A percentile compares a stretch with the other conserved stretches of the same genome.
Conservation (phyloP, 805 yeast species). For the Kodamaea leandrae region DNA sequence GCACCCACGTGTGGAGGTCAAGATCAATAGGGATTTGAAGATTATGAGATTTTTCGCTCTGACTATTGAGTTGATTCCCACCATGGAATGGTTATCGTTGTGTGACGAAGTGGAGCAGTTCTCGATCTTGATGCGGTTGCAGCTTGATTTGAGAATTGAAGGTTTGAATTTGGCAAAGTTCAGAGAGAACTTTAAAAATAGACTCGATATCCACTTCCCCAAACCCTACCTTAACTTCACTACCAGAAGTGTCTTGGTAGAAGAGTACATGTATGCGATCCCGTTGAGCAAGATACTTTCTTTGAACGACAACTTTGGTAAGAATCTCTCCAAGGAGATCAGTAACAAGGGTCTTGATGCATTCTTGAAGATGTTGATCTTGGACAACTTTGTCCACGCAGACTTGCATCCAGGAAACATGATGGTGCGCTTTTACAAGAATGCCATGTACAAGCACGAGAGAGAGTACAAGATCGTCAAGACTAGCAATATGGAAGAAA, state of each 20-base stretch:
- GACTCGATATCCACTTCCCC: constrained; percentile 73
- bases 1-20: constrained; percentile 79
- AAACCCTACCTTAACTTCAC: constrained; percentile 64
- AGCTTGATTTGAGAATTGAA: constrained; percentile 86
- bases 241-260: constrained; percentile 73
- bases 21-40: constrained; percentile 73
- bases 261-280: constrained; percentile 79
- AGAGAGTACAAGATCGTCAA: constrained; percentile 43
- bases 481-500: constrained; percentile 44
- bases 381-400: constrained; percentile 93
- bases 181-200: constrained; percentile 59
- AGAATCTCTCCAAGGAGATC: constrained; percentile 58
- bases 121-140: constrained; percentile 79
- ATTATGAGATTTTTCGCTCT: constrained; percentile 83
- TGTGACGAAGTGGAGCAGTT: constrained; percentile 95
- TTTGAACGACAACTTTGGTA: constrained; percentile 43
- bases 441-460: constrained; percentile 40
- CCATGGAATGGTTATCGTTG: constrained; percentile 95
- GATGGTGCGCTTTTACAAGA: constrained; percentile 66
- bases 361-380: constrained; percentile 85
- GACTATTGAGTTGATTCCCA: constrained; percentile 70
- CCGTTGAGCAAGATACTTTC: constrained; percentile 73
- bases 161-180: constrained; percentile 76
- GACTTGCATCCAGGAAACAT: constrained; percentile 98
- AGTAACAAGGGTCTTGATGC: constrained; percentile 87